Conservation (phyloP, 305 asterid species). For the Fraxinus nigra region DNA sequence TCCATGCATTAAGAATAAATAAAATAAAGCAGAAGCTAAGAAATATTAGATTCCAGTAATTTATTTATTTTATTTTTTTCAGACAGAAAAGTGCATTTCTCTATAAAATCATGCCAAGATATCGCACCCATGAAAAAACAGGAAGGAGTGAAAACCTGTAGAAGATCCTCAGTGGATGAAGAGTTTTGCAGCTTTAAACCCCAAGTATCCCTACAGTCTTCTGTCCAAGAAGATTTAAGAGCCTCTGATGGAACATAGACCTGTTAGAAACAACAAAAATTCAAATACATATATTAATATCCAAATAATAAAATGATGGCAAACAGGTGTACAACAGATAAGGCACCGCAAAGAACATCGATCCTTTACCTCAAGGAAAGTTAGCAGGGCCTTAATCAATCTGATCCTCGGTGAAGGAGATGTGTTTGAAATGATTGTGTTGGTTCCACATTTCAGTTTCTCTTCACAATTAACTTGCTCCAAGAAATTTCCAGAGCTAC, state of each 20-base stretch:
- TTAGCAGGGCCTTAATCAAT: slow-evolving; percentile 65
- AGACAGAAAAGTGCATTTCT: neutral
- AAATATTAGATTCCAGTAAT: neutral
- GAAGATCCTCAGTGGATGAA: slow-evolving; percentile 58
- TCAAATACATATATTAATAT: neutral
- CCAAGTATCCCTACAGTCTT: slow-evolving; percentile 68
- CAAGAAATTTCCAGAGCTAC: slow-evolving; percentile 24
- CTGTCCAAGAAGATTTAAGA: slow-evolving; percentile 79
- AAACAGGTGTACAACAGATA: slow-evolving; percentile 12
- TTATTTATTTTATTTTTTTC: neutral
- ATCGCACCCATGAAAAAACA: neutral
- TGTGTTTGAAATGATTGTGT: slow-evolving; percentile 29
- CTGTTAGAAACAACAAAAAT: slow-evolving; percentile 34
- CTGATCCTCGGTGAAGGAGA: slow-evolving; percentile 60
- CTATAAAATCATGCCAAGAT: neutral
- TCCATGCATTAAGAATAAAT: neutral
- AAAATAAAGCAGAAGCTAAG: neutral
- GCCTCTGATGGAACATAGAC: slow-evolving; percentile 75
- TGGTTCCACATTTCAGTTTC: slow-evolving; percentile 28
- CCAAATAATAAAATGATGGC: slow-evolving; percentile 13
- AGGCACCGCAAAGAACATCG: slow-evolving; percentile 11
- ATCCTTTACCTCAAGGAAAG: slow-evolving; percentile 64
- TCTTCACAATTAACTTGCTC: slow-evolving; percentile 33
- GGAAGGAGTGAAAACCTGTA: slow-evolving; percentile 52
- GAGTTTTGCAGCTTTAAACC: slow-evolving; percentile 62